phyloP scores from a whole-genome alignment of 768 basidiomycete species.

The Cubamyces sp. region DNA sequence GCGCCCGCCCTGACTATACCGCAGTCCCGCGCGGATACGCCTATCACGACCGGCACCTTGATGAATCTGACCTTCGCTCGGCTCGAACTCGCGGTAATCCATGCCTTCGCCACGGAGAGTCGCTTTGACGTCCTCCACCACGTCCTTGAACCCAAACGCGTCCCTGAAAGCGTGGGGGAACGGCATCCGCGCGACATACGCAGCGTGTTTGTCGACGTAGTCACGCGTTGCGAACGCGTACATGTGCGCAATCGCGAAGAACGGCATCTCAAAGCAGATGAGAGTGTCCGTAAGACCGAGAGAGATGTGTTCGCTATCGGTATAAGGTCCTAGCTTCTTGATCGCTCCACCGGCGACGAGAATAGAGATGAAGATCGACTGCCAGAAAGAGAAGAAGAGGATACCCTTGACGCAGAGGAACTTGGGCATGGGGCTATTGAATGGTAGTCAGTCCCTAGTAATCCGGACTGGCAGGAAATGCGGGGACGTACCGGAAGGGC shows the following conservation, averaged over 20 bases:
- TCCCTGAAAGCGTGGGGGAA: constrained; percentile 87
- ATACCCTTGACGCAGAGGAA: constrained; percentile 99
- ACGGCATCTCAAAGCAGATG: constrained; percentile 96
- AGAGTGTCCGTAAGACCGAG: constrained; percentile 88
- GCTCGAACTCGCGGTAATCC: constrained; percentile 96
- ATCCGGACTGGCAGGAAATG: background rate
- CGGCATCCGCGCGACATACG: constrained; percentile 87
- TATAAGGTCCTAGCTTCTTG: constrained; percentile 82
- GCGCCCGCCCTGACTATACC: constrained; percentile 90
- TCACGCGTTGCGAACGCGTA: constrained; percentile 93
- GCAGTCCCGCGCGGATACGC: constrained; percentile 87
- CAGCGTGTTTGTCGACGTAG: constrained; percentile 66
- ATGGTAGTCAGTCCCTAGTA: constrained; percentile 2
- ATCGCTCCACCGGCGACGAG: constrained; percentile 85
- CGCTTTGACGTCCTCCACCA: constrained; percentile 80
- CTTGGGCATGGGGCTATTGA: constrained; percentile 83
- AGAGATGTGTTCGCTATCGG: constrained; percentile 86
- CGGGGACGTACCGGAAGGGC: constrained; percentile 71
- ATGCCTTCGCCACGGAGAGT: constrained; percentile 89
- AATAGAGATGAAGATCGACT: constrained; percentile 82
- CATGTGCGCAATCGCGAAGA: constrained; percentile 94
- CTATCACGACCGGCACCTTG: constrained; percentile 85
- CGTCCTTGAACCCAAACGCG: constrained; percentile 84
- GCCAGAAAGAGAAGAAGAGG: constrained; percentile 99
- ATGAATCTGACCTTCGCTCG: constrained; percentile 91